Evolutionary conservation across 352 stramenopile genomes (phyloP).

Genomic region (Globisporangium perplexum): DNA sequence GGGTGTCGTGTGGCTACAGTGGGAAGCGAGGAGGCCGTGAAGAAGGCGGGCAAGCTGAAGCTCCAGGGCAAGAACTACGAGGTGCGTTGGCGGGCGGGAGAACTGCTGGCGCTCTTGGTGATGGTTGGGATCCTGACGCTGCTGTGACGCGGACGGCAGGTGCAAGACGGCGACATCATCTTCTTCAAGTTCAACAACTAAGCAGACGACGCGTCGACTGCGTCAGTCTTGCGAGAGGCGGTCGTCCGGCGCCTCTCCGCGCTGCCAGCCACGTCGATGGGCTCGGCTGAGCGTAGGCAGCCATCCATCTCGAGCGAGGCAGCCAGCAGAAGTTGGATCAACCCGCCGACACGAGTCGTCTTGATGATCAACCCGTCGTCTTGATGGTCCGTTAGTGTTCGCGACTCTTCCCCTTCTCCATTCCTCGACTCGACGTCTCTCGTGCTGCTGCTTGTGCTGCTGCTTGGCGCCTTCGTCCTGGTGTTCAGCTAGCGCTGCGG

Average conservation of each 20-base stretch:
- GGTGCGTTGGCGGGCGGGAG: slow-evolving; percentile 15
- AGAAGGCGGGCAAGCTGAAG: slow-evolving; percentile 87
- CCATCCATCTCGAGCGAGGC: background rate
- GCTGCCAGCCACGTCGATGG: no score
- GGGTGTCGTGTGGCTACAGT: slow-evolving; percentile 23
- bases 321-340: background rate
- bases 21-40: slow-evolving; percentile 80
- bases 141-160: slow-evolving; percentile 10
- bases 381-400: no score
- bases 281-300: no score
- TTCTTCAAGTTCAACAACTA: slow-evolving; percentile 94
- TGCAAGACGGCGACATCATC: slow-evolving; percentile 87
- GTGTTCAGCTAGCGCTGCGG: no score
- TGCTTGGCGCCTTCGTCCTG: no score
- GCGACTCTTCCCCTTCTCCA: no score
- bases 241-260: no score
- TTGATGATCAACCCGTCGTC: no score
- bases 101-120: background rate
- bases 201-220: slow-evolving; percentile 8
- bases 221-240: no score
- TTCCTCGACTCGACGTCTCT: no score
- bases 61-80: slow-evolving; percentile 91
- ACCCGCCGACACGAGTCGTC: no score
- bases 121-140: background rate
- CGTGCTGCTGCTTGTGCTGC: no score